Base-by-base conservation (phyloP, 139 green algal species). In the Gonium pectorale region DNA sequence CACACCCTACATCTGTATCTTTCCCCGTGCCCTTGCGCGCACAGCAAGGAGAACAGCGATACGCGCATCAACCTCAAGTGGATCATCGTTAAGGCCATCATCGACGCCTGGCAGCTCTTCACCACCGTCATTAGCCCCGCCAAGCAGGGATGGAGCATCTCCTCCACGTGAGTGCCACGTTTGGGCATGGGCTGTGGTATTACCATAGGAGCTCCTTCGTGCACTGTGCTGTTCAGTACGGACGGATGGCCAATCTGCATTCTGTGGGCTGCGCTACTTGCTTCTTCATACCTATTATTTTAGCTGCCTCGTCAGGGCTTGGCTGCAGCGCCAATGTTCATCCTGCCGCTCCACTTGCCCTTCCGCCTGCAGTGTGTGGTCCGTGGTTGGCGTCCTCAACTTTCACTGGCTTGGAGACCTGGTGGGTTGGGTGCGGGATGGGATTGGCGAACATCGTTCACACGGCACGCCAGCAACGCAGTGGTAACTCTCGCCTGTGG, bases 381-480 rank as follows among this genome's bases (percentile, higher is more conserved):
- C 29, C 8, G 44, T 78, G 29, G 68, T 78, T 6, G 9, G 44
- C 9, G 68, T 78, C 21, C 68, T 78, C 68, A 78, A 78, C 68
- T 78, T 78, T 44, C 41, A 29, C 1, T 78, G 68, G 68, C 68
- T 78, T 3, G 43, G 29, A 2, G 68, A 62, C 43, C 44, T 78
- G 68, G 68, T 77, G 27, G 7, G 38, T 27, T 46, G 15, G 11
- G 5, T 29, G 17, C 8, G 54, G 11, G 54, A 7, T n/a, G 11
- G 15, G 17, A n/a, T n/a, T n/a, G n/a, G n/a, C n/a, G n/a, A n/a
- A n/a, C n/a, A n/a, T n/a, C n/a, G n/a, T n/a, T n/a, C n/a, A n/a
- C n/a, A n/a, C n/a, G n/a, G n/a, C n/a, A n/a, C n/a, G n/a, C n/a
- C n/a, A n/a, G n/a, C n/a, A n/a, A n/a, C n/a, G n/a, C n/a, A n/a